phyloP scores from a whole-genome alignment of 2,329 filamentous ascomycete species.

The Phoma sp. region DNA sequence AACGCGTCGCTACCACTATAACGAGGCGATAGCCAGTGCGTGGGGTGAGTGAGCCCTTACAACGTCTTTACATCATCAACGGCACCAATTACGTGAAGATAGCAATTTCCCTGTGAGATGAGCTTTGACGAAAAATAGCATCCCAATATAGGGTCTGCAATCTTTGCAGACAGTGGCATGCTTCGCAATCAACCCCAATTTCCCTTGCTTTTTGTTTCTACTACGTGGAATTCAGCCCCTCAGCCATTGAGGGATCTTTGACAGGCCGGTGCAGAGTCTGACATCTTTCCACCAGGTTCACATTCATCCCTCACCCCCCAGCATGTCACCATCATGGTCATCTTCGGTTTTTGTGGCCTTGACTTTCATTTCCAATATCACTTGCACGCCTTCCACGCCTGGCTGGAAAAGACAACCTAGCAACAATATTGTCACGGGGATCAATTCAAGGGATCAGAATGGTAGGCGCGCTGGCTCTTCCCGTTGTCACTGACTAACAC shows the following conservation, averaged over 20 bases:
- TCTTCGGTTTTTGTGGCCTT: conserved; percentile 1
- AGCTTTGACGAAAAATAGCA: background rate
- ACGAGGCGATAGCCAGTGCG: background rate
- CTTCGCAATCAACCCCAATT: too few species aligned
- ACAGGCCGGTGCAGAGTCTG: background rate
- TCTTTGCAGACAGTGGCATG: background rate
- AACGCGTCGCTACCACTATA: conserved; percentile 7
- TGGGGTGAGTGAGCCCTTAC: background rate
- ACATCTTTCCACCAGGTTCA: background rate
- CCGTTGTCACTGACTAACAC: conserved; percentile 1
- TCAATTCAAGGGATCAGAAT: conserved; percentile 27
- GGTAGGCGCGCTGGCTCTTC: background rate
- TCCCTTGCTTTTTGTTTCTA: background rate
- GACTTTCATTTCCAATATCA: conserved; percentile 10
- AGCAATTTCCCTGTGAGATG: background rate
- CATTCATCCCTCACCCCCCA: background rate
- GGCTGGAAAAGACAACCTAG: conserved; percentile 5
- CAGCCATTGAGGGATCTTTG: background rate
- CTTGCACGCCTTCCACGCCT: conserved; percentile 10
- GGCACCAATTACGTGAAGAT: background rate
- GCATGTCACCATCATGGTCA: conserved; percentile 14
- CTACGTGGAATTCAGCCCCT: background rate
- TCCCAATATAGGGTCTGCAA: background rate
- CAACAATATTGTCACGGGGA: conserved; percentile 26
- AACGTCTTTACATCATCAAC: conserved; percentile 6